Evolutionary conservation across 169 alveolate genomes (phyloP), one percentile per base, ranked within the genome.

Genomic region (Eimeria maxima): DNA sequence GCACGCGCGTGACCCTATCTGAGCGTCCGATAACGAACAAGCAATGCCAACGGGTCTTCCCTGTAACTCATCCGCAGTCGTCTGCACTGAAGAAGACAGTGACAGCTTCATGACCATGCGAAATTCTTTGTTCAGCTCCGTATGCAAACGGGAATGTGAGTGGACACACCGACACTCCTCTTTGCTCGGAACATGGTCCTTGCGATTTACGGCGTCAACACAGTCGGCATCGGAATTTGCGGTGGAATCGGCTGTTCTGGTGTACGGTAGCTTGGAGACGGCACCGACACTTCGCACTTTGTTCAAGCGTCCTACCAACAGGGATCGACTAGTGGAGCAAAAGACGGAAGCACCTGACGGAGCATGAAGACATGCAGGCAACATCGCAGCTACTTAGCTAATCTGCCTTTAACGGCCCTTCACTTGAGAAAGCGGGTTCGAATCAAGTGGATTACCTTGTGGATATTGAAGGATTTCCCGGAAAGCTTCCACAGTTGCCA

Each of bases 401-500:
- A 22, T 18, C 29, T 0, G 22, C 18, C 6, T 22, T 4, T 8
- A 74, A 33, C 38, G 44, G 33, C 13, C 33, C 33, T 60, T 24
- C 86, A 1, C 38, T 7, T 4, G 16, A 73, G 71, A 45, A n/a
- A 38, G 44, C 10, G 10, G 7, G 24, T 27, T 81, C n/a, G 11
- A 10, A 3, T 16, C 0, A 16, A 45, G 27, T 24, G 63, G 38
- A 7, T 55, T 57, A 84, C 93, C 93, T 29, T 84, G 80, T 29
- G 93, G 76, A 84, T 57, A 53, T 7, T 55, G 55, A 53, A 84
- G 74, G 11, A 78, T 47, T 38, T 84, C 93, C 44, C 60, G 60
- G 45, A 84, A 84, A 29, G 93, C 93, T 18, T 84, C 45, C 29
- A 84, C 93, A 84, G 93, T 84, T 84, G 93, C 93, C 78, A 47